Percentiles rank a stretch among this genome's conserved stretches.
phyloP scores from a whole-genome alignment of 805 yeast genomes.

The Pichia paraexigua region DNA sequence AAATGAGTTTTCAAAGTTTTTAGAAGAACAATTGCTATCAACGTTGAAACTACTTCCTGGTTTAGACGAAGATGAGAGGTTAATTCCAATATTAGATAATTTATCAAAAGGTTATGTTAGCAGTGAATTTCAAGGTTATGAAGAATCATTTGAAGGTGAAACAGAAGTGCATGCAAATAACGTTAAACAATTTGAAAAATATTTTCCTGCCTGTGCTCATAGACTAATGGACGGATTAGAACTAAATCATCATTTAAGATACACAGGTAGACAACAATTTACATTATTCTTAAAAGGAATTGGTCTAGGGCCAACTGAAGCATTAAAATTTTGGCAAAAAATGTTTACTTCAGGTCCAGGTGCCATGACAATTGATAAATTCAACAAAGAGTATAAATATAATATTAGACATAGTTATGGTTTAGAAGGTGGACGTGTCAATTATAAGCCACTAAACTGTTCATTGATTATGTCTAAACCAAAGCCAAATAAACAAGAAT shows the following conservation, averaged over 20 bases:
- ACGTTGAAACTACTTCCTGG: conserved; percentile 77
- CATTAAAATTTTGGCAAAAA: conserved; percentile 73
- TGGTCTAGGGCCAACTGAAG: conserved; percentile 83
- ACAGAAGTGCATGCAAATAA: conserved; percentile 54
- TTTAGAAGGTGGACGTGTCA: conserved; percentile 79
- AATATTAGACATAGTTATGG: conserved; percentile 88
- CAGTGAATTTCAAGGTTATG: conserved; percentile 32
- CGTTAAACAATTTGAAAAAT: conserved; percentile 48
- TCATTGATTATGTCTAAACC: conserved; percentile 65
- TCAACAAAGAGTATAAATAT: conserved; percentile 83
- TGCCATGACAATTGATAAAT: conserved; percentile 59
- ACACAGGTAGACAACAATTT: conserved; percentile 78
- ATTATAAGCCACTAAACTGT: conserved; percentile 84
- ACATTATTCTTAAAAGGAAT: conserved; percentile 81
- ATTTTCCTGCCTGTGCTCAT: conserved; percentile 68
- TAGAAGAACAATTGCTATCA: conserved; percentile 44
- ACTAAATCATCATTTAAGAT: conserved; percentile 64
- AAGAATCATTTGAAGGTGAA: conserved; percentile 16
- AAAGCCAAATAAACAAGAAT: conserved; percentile 57
- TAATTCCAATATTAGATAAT: conserved; percentile 76
- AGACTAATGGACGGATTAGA: conserved; percentile 56
- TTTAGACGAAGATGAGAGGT: conserved; percentile 84
- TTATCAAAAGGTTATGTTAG: conserved; percentile 65
- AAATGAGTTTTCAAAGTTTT: conserved; percentile 52
- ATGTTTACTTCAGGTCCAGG: conserved; percentile 49